Percentiles rank a stretch among this genome's conserved stretches.
Evolutionary conservation across 2,329 filamentous ascomycete species (phyloP).

Genomic region (Byssothecium circinans): DNA sequence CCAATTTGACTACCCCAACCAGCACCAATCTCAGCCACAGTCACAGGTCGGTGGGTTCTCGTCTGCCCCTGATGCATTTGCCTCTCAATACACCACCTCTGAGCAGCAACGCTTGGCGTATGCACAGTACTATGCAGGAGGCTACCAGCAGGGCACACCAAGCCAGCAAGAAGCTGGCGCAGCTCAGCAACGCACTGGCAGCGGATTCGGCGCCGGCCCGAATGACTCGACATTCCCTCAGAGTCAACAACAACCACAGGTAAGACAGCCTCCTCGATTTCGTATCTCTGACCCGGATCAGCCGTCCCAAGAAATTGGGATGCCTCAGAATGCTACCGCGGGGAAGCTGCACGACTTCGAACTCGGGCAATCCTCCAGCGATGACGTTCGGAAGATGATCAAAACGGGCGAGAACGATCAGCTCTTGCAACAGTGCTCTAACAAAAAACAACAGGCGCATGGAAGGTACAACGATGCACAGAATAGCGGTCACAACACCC

Average conservation of each 20-base stretch:
- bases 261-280: slow-evolving; percentile 25
- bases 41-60: slow-evolving; percentile 69
- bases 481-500: slow-evolving; percentile 87
- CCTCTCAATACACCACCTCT: slow-evolving; percentile 76
- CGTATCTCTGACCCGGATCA: neutral
- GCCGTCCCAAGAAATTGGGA: neutral
- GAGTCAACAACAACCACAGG: slow-evolving; percentile 63
- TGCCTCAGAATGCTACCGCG: neutral
- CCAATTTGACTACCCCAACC: slow-evolving; percentile 53
- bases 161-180: slow-evolving; percentile 71
- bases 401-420: slow-evolving; percentile 7
- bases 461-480: slow-evolving; percentile 76
- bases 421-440: slow-evolving; percentile 12
- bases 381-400: neutral
- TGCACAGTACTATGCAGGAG: slow-evolving; percentile 61
- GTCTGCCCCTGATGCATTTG: slow-evolving; percentile 77
- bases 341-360: slow-evolving; percentile 1
- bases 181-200: slow-evolving; percentile 74
- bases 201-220: slow-evolving; percentile 68
- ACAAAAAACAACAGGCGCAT: slow-evolving; percentile 50
- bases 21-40: slow-evolving; percentile 58
- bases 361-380: slow-evolving; percentile 3
- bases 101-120: slow-evolving; percentile 76
- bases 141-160: slow-evolving; percentile 49
- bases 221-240: slow-evolving; percentile 65